phyloP scores from a whole-genome alignment of 176 grass and related monocot species.

The Tillandsia fasciculata region DNA sequence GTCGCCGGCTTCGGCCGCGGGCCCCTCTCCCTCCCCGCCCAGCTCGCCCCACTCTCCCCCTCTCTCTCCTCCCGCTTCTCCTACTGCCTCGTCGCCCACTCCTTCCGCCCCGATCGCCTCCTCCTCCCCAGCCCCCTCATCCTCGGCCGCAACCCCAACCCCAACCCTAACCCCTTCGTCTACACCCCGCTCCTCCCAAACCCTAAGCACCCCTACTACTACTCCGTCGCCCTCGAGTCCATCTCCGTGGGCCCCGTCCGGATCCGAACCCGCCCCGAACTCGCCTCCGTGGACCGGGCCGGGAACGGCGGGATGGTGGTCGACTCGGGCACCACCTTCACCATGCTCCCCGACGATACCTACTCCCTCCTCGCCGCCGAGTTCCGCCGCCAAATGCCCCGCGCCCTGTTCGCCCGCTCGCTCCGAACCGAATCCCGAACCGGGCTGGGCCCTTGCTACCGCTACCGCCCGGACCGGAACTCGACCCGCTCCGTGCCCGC shows the following conservation, averaged over 20 bases:
- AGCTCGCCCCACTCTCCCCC: conserved; percentile 47
- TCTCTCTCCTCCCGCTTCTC: conserved; percentile 64
- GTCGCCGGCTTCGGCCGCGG: conserved; percentile 82
- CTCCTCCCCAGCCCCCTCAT: conserved; percentile 68
- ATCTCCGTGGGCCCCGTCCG: conserved; percentile 34
- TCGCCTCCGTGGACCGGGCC: conserved; percentile 42
- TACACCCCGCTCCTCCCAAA: conserved; percentile 85
- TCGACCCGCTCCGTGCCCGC: conserved; percentile 34
- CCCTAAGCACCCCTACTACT: conserved; percentile 74
- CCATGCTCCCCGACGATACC: conserved; percentile 75
- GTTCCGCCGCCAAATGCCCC: conserved; percentile 47
- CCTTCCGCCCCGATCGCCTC: conserved; percentile 52
- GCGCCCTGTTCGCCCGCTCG: conserved; percentile 41
- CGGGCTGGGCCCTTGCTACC: conserved; percentile 54
- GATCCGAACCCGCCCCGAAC: conserved; percentile 27
- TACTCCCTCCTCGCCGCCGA: conserved; percentile 33
- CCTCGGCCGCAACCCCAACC: conserved; percentile 50
- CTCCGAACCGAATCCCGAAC: conserved; percentile 33
- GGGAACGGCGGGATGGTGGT: conserved; percentile 93
- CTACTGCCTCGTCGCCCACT: conserved; percentile 86
- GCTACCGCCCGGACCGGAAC: conserved; percentile 25
- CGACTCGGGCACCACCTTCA: conserved; percentile 84
- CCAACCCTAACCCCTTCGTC: conserved; percentile 29
- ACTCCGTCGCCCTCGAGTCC: conserved; percentile 71
- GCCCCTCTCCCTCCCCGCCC: conserved; percentile 64